These are phyloP conservation scores for Friedmanniomyces simplex DNA, from an alignment of 495 filamentous ascomycete species.

Conservation along the genomic window DNA sequence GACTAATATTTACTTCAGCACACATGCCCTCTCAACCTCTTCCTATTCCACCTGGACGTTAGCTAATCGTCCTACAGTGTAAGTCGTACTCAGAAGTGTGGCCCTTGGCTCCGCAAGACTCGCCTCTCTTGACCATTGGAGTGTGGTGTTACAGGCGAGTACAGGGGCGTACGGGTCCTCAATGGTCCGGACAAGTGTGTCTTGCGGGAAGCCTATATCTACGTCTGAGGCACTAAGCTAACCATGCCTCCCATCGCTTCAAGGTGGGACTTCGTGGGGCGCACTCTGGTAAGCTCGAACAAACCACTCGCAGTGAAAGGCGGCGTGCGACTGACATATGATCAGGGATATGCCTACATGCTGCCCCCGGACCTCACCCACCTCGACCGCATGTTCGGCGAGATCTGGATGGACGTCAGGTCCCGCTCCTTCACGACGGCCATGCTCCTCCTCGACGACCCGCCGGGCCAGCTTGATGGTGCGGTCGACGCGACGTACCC, in stretches of 20 bases:
- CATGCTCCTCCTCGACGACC: constrained; percentile 15
- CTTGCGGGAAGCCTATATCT: no score
- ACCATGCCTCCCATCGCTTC: background rate
- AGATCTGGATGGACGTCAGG: constrained; percentile 10
- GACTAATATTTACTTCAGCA: constrained; percentile 30
- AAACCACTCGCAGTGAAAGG: background rate
- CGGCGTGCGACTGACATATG: background rate
- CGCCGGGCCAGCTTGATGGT: constrained; percentile 16
- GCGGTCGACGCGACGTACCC: constrained; percentile 20
- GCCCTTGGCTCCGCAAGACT: no score
- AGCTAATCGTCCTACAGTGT: no score
- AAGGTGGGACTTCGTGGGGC: background rate
- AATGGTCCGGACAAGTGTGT: background rate
- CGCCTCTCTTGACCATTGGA: no score
- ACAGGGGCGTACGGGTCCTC: no score
- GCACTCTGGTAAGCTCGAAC: background rate
- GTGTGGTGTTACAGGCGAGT: no score
- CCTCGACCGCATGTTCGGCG: constrained; percentile 1
- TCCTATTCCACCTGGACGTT: no score
- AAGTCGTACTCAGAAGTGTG: no score
- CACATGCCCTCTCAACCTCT: no score
- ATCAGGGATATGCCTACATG: constrained; percentile 31
- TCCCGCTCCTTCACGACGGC: constrained; percentile 5
- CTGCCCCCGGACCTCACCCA: constrained; percentile 9
- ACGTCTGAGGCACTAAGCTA: no score